Base-by-base conservation (phyloP, 2,329 filamentous ascomycete species). In the Exophiala phaeomuriformis region DNA sequence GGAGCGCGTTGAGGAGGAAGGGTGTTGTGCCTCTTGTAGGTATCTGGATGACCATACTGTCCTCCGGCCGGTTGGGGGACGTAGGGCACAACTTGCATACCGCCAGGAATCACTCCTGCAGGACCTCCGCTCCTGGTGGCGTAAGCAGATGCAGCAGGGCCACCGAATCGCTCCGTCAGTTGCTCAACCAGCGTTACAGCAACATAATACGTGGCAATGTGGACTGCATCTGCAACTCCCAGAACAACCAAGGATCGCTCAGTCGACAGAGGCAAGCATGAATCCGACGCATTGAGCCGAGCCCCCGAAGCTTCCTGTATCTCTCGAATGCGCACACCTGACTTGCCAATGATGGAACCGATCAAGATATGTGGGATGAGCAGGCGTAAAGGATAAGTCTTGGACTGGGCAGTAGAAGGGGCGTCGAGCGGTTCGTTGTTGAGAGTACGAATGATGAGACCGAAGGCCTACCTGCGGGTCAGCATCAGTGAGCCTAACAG, bases 71-170 rank as follows among this genome's bases (percentile, higher is more conserved):
- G 87, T 70, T 96, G 90, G 47, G 93, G 93, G 53, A 89, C 87
- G 69, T 98, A 98, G 4, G 93, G 93, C n/a, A 97, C 90, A 47
- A 98, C 93, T 71, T 97, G 93, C 90, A 98, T 95, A 57, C 93
- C 93, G 56, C 93, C 93, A 27, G 93, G 93, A 10, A 97, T 89
- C 33, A 91, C 89, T 48, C 91, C 91, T 53, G 91, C 89, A 47
- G 93, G 90, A 47, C 88, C 90, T 58, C 93, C 93, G 66, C 89
- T 95, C 61, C 93, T 85, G 44, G 91, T 95, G 44, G 93, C 93
- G 68, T 98, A 98, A 31, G 93, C 91, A n/a, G 93, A 98, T 47
- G 93, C 91, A 53, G 90, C 90, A 19, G 93, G 90, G 4, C 93
- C 93, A 49, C 93, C 91, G 64, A 97, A 98, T 40, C 93, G 85